Evolutionary conservation across 2,329 filamentous ascomycete genomes (phyloP).

Genomic region (Colletotrichum godetiae): DNA sequence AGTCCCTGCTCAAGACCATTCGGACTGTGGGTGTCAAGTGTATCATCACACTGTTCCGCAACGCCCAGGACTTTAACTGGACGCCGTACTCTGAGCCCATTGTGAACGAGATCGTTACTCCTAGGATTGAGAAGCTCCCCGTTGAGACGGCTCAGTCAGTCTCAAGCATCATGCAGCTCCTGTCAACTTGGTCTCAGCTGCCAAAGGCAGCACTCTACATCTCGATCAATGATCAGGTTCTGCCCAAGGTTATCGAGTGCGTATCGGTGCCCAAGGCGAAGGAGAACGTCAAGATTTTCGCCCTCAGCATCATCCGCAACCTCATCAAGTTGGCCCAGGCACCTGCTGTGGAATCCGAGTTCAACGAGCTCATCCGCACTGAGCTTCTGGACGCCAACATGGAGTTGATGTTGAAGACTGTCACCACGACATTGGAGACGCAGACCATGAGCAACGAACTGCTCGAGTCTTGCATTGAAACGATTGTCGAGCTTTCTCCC

Average conservation of each 20-base stretch:
- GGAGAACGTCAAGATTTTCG: slow-evolving; percentile 86
- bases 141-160: slow-evolving; percentile 90
- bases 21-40: slow-evolving; percentile 84
- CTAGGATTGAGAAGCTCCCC: slow-evolving; percentile 81
- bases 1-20: slow-evolving; percentile 73
- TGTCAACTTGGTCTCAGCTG: slow-evolving; percentile 83
- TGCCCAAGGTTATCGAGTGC: slow-evolving; percentile 78
- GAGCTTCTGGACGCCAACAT: slow-evolving; percentile 68
- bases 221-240: slow-evolving; percentile 67
- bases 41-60: slow-evolving; percentile 80
- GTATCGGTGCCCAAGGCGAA: slow-evolving; percentile 80
- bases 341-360: slow-evolving; percentile 65
- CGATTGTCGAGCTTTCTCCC: slow-evolving; percentile 80
- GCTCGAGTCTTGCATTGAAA: slow-evolving; percentile 81
- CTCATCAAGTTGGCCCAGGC: slow-evolving; percentile 71
- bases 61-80: slow-evolving; percentile 79
- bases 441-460: slow-evolving; percentile 75
- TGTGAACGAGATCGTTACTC: slow-evolving; percentile 79
- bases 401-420: slow-evolving; percentile 72
- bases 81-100: slow-evolving; percentile 76
- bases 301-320: slow-evolving; percentile 79
- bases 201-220: slow-evolving; percentile 77
- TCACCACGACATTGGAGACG: slow-evolving; percentile 74
- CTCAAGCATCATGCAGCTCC: slow-evolving; percentile 83
- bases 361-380: slow-evolving; percentile 63